Percentiles rank a stretch among this genome's conserved stretches.
phyloP scores from a whole-genome alignment of 768 basidiomycete genomes.

The Suillus subalutaceus region DNA sequence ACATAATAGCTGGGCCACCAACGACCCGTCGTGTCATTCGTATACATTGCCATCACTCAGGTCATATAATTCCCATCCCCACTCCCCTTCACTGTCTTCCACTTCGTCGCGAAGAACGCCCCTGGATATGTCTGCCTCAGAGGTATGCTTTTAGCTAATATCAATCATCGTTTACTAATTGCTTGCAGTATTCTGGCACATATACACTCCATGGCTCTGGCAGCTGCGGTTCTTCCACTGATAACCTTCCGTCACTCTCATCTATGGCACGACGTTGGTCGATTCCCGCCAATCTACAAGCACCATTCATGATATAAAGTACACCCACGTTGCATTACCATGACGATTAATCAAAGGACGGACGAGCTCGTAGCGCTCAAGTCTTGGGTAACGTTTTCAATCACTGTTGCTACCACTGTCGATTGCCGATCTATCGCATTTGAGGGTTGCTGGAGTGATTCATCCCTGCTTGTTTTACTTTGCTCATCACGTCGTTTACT shows the following conservation, averaged over 20 bases:
- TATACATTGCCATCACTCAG: slow-evolving; percentile 33
- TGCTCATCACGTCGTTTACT: slow-evolving; percentile 13
- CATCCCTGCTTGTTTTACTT: slow-evolving; percentile 3
- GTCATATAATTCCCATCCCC: slow-evolving; percentile 29
- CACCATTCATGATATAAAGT: slow-evolving; percentile 38
- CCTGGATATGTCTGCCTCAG: slow-evolving; percentile 27
- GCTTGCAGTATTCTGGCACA: slow-evolving; percentile 22
- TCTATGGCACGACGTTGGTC: slow-evolving; percentile 42
- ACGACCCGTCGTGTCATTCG: slow-evolving; percentile 27
- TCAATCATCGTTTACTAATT: background rate
- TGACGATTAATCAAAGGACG: background rate
- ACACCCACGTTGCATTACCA: slow-evolving; percentile 12
- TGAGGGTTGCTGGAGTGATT: background rate
- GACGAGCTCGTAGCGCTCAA: background rate
- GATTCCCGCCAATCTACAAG: slow-evolving; percentile 32
- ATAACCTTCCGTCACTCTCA: slow-evolving; percentile 38
- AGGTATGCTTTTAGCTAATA: slow-evolving; percentile 21
- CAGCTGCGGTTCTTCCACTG: slow-evolving; percentile 34
- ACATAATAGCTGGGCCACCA: slow-evolving; percentile 32
- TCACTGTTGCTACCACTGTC: background rate
- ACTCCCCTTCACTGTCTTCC: slow-evolving; percentile 31
- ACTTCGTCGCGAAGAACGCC: slow-evolving; percentile 29
- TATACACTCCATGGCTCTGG: slow-evolving; percentile 30
- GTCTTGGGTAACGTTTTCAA: background rate
- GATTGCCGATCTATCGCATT: slow-evolving; percentile 9